Base-by-base conservation (phyloP, 106 monocot species). In the Platanthera zijinensis region DNA sequence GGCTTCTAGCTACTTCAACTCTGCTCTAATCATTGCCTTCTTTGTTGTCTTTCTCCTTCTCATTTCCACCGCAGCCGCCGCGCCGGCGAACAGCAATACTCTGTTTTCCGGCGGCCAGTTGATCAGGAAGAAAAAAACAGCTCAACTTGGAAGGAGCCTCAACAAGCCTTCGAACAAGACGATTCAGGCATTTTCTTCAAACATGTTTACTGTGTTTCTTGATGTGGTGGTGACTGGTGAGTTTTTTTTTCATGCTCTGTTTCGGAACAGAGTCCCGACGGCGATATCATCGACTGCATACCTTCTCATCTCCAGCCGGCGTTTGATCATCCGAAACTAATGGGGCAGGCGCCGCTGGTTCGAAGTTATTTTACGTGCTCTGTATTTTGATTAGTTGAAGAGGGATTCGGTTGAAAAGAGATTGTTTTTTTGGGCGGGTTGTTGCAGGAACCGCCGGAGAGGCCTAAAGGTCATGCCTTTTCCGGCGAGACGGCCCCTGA, bases 261-360 rank as follows among this genome's bases (percentile, higher is more conserved):
- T 32, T 79, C 11, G 57, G 5, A 14, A 68, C 80, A 96, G 96
- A 96, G 96, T 75, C 85, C 96, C 1, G 96, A 93, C 74, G 96
- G 96, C 18, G 96, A 96, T 86, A 32, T 87, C 5, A 91, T 96
- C 66, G 93, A 96, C 73, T 96, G 96, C 69, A 89, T 96, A 67
- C 85, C 81, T n/a, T 82, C 87, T 30, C 87, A 96, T 74, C 83
- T 93, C 46, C 96, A 96, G 77, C 93, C 91, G 17, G 96, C 96
- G 25, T 96, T 96, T 69, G 96, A 91, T 77, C 93, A 96, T 52
- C 96, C 93, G 9, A 83, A 72, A 57, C 81, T 96, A 2, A 86
- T 71, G 76, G 93, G 96, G 7, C 84, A 85, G 77, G 86, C 78
- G 28, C 87, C 87, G 71, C 74, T 82, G 96, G 96, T 96, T 50